A percentile compares a stretch with the other conserved stretches of the same genome.
Conservation (phyloP, 2,329 filamentous ascomycete genomes). For the Chaetomium olivaceum region DNA sequence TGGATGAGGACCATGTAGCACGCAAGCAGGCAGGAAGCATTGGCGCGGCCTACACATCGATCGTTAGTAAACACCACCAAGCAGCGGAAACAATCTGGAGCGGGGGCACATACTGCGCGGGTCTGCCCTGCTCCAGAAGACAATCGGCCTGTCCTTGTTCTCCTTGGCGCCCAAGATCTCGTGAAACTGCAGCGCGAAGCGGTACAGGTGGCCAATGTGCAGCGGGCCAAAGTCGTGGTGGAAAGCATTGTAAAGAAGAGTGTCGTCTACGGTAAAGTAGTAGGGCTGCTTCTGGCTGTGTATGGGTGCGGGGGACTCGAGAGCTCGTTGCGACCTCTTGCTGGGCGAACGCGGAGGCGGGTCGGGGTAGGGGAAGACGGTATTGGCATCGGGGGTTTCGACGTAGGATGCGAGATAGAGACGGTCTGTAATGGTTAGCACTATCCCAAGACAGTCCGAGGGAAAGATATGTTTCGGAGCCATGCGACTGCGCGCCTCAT, state of each 20-base stretch:
- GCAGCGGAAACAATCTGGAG: not conserved
- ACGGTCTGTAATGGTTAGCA: slow-evolving; percentile 67
- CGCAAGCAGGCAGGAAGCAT: slow-evolving; percentile 90
- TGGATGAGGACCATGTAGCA: slow-evolving; percentile 99
- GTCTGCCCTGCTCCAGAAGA: slow-evolving; percentile 94
- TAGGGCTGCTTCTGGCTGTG: slow-evolving; percentile 67
- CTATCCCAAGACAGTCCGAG: slow-evolving; percentile 33
- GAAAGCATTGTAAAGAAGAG: slow-evolving; percentile 94
- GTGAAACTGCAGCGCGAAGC: slow-evolving; percentile 93
- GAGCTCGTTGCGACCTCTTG: slow-evolving; percentile 70
- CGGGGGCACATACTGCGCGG: slow-evolving; percentile 69
- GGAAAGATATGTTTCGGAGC: slow-evolving; percentile 28
- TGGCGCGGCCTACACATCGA: slow-evolving; percentile 69
- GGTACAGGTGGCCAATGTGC: slow-evolving; percentile 95
- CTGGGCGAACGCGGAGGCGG: slow-evolving; percentile 64
- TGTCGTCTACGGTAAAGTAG: slow-evolving; percentile 95
- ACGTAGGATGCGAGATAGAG: slow-evolving; percentile 93
- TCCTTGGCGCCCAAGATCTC: slow-evolving; percentile 90
- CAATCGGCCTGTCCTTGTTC: slow-evolving; percentile 85
- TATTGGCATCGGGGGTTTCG: slow-evolving; percentile 75
- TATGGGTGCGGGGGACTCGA: slow-evolving; percentile 50
- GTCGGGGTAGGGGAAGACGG: slow-evolving; percentile 79
- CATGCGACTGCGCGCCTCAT: slow-evolving; percentile 34
- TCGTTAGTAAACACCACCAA: slow-evolving; percentile 31
- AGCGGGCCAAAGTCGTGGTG: slow-evolving; percentile 97